Base-by-base conservation (phyloP, 2,329 filamentous ascomycete genomes). In the Fusarium annulatum region DNA sequence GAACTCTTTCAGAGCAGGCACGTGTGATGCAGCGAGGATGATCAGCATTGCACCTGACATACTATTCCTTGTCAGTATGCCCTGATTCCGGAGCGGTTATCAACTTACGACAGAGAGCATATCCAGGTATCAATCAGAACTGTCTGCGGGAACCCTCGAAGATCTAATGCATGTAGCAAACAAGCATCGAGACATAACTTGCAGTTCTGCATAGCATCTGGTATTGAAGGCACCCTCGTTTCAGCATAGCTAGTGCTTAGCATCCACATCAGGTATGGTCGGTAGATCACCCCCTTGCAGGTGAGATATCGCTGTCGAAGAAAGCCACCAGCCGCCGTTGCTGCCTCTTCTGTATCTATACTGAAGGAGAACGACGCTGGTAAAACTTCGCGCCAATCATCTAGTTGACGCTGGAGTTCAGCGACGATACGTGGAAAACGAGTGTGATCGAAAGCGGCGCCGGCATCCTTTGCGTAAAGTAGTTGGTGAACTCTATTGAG, bases 71-170 rank as follows among this genome's bases (percentile, higher is more conserved):
- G 12, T 57, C 19, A 61, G 64, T 30, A 61, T 1, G 12, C 0
- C 15, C 1, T 8, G 0, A 9, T 2, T 14, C 6, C 1, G 1
- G 1, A 3, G 7, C 5, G 4, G 2, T 1, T 3, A 5, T 23
- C 7, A 18, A 81, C 85, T 76, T 78, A 88, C 86, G 86, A 88
- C 0, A 88, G 72, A 0, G 86, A 86, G 51, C 87, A 88, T 28
- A 88, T 88, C 87, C 87, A 88, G 0, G 86, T 87, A 71, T 88
- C 87, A 3, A 88, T 82, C 39, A 88, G 76, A 0, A 88, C 82
- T 0, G 87, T 88, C 53, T 88, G 87, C 0, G 84, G 80, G 61
- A 86, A 87, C 0, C 84, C 83, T 28, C 84, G 74, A 7, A 88
- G 69, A 43, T 88, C 87, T 45, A 86, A 76, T 1, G 87, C 86